phyloP scores from a whole-genome alignment of 2,329 filamentous ascomycete genomes.

The Calycina herbarum region DNA sequence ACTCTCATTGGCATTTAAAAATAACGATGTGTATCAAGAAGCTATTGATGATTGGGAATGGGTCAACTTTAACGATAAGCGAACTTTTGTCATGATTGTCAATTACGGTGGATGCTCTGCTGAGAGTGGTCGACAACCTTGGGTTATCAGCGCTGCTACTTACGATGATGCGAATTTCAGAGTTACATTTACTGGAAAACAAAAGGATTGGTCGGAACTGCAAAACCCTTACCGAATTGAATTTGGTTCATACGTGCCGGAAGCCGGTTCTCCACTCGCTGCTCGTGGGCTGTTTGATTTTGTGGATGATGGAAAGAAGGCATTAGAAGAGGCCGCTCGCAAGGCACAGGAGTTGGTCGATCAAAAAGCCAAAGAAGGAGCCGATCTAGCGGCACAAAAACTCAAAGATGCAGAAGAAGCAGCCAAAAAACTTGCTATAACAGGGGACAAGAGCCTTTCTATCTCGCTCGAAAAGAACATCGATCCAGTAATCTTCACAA shows the following conservation, averaged over 20 bases:
- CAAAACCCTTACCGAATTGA: background rate
- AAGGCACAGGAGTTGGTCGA: no score
- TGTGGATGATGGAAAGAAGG: no score
- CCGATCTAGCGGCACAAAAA: no score
- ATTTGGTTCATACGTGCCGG: no score
- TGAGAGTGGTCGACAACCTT: slow-evolving; percentile 12
- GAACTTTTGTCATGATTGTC: slow-evolving; percentile 18
- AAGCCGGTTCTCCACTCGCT: no score
- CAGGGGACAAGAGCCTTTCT: background rate
- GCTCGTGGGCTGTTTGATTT: no score
- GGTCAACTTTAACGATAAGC: slow-evolving; percentile 12
- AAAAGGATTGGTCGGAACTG: slow-evolving; percentile 8
- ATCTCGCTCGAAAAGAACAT: slow-evolving; percentile 8
- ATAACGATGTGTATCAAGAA: slow-evolving; percentile 6
- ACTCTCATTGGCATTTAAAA: slow-evolving; percentile 12
- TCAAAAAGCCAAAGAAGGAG: no score
- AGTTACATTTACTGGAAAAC: slow-evolving; percentile 13
- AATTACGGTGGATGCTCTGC: slow-evolving; percentile 13
- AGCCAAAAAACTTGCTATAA: background rate
- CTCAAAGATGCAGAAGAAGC: no score
- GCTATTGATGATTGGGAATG: slow-evolving; percentile 16
- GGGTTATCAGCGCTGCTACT: slow-evolving; percentile 9
- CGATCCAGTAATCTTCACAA: background rate
- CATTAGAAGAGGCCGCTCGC: no score
- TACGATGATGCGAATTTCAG: slow-evolving; percentile 11